Evolutionary conservation across 2,329 filamentous ascomycete species (phyloP).

Genomic region (Juglanconis oblonga): DNA sequence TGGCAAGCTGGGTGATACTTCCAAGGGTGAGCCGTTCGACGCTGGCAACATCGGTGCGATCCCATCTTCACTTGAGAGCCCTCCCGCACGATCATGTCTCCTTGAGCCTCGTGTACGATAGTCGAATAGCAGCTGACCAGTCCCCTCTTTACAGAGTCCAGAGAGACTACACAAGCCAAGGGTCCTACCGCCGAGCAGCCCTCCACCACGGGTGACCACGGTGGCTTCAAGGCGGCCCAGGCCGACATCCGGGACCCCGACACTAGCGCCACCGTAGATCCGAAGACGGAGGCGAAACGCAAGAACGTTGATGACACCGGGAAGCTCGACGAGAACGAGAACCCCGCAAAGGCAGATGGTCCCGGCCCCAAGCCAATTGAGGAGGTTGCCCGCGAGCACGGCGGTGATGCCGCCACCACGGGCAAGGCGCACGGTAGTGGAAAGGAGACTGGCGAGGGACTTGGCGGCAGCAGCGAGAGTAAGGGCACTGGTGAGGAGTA

Average conservation of each 20-base stretch:
- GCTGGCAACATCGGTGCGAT: conserved; percentile 65
- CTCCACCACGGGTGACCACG: conserved; percentile 25
- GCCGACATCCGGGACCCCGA: conserved; percentile 39
- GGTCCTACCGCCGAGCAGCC: conserved; percentile 26
- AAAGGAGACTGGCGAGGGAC: conserved; percentile 22
- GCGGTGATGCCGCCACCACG: conserved; percentile 28
- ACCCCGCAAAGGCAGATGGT: conserved; percentile 34
- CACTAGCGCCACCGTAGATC: conserved; percentile 32
- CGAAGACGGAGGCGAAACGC: conserved; percentile 22
- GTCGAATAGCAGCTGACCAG: not conserved
- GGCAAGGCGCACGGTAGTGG: not conserved
- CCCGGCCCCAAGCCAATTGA: conserved; percentile 43
- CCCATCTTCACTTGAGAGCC: not conserved
- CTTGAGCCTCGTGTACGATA: not conserved
- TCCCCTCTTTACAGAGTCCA: not conserved
- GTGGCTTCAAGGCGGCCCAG: conserved; percentile 29
- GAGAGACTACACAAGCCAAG: conserved; percentile 3
- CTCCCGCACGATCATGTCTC: not conserved
- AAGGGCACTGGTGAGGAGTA: conserved; percentile 55
- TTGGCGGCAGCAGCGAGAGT: conserved; percentile 30
- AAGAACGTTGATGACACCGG: conserved; percentile 35
- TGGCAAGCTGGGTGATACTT: conserved; percentile 65
- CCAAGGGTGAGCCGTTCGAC: conserved; percentile 71
- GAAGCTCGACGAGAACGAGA: conserved; percentile 30
- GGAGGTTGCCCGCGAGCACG: conserved; percentile 31